phyloP scores from a whole-genome alignment of 331 rosid species.

The Rosa hybrid region DNA sequence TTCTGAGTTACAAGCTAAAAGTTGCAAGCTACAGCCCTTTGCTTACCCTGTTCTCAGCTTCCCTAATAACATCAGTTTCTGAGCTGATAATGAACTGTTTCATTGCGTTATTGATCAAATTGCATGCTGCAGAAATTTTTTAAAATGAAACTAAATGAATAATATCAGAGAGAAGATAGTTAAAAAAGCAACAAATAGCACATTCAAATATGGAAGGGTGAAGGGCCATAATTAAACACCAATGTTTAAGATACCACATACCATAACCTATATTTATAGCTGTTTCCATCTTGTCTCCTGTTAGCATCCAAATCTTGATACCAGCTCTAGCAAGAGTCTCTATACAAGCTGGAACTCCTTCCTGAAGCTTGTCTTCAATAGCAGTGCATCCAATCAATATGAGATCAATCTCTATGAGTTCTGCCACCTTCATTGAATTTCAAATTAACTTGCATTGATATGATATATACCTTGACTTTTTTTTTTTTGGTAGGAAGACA shows the following conservation, averaged over 20 bases:
- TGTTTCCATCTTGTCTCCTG: slow-evolving; percentile 98
- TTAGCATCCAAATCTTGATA: slow-evolving; percentile 94
- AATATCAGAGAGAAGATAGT: not conserved
- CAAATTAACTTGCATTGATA: not conserved
- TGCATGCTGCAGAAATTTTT: slow-evolving; percentile 66
- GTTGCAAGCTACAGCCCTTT: not conserved
- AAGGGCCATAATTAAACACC: slow-evolving; percentile 1
- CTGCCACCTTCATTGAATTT: slow-evolving; percentile 75
- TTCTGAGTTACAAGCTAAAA: slow-evolving; percentile 3
- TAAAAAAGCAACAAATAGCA: slow-evolving; percentile 5
- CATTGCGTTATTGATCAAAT: slow-evolving; percentile 93
- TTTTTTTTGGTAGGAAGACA: no score
- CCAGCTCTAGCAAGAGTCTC: slow-evolving; percentile 95
- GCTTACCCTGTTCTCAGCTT: slow-evolving; percentile 84
- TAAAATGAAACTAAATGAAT: not conserved
- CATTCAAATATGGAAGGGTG: not conserved
- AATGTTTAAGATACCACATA: slow-evolving; percentile 36
- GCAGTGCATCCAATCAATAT: slow-evolving; percentile 91
- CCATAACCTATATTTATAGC: slow-evolving; percentile 98
- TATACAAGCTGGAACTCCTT: slow-evolving; percentile 92
- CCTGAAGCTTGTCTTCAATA: slow-evolving; percentile 99
- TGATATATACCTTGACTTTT: not conserved
- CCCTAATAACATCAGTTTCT: slow-evolving; percentile 91
- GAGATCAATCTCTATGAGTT: slow-evolving; percentile 84
- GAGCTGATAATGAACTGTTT: slow-evolving; percentile 91